Conservation (phyloP, 2,329 filamentous ascomycete genomes). For the Lachnellula cervina region DNA sequence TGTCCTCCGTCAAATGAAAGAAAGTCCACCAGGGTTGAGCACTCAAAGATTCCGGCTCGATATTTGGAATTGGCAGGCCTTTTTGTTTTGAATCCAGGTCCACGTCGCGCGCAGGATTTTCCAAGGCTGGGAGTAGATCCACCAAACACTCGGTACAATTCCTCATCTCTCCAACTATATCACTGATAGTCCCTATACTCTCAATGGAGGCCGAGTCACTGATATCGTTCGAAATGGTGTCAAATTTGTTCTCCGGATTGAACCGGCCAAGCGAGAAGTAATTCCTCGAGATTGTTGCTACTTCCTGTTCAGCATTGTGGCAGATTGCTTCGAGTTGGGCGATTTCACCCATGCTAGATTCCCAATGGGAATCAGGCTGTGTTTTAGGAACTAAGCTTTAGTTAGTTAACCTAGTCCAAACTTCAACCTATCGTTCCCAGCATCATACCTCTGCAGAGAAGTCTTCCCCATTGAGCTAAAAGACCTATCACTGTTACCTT, state of each 20-base stretch:
- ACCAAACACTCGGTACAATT: too few species aligned
- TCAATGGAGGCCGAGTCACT: too few species aligned
- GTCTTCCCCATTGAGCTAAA: not conserved
- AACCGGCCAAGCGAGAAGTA: not conserved
- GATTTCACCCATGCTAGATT: not conserved
- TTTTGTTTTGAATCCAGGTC: too few species aligned
- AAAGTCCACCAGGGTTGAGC: too few species aligned
- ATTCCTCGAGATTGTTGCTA: not conserved
- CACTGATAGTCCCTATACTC: too few species aligned
- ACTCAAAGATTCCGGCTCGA: too few species aligned
- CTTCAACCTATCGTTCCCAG: not conserved
- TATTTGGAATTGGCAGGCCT: too few species aligned
- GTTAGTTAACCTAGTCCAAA: not conserved
- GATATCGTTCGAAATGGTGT: not conserved
- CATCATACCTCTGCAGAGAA: not conserved
- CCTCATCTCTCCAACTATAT: too few species aligned
- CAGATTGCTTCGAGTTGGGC: not conserved
- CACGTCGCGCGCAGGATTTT: too few species aligned
- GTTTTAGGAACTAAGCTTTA: not conserved
- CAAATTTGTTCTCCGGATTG: not conserved
- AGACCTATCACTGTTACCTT: not conserved
- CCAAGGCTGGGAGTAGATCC: too few species aligned
- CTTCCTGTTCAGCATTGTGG: not conserved
- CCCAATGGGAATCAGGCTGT: not conserved
- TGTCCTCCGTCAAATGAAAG: too few species aligned